phyloP scores from a whole-genome alignment of 2,329 filamentous ascomycete species.

The Thelonectria olida region DNA sequence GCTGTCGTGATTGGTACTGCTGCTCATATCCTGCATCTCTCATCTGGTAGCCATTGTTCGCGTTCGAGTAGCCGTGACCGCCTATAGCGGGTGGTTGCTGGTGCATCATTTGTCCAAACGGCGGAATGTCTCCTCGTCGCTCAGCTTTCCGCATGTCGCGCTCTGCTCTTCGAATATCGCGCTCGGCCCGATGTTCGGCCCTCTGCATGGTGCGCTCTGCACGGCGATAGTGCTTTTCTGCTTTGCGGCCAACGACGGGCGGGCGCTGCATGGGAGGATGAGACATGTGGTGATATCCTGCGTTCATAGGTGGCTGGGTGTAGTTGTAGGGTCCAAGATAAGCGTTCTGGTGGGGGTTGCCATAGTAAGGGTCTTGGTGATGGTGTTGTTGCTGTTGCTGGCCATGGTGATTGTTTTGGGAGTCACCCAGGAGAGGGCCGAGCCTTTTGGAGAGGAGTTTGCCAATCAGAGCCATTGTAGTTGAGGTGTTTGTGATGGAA shows the following conservation, averaged over 20 bases:
- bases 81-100: slow-evolving; percentile 9
- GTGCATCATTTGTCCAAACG: slow-evolving; percentile 15
- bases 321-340: background rate
- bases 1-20: background rate
- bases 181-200: slow-evolving; percentile 30
- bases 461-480: slow-evolving; percentile 32
- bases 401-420: background rate
- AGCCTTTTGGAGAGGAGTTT: slow-evolving; percentile 9
- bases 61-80: background rate
- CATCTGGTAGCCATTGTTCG: background rate
- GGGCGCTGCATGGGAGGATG: background rate
- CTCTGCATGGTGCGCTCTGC: slow-evolving; percentile 34
- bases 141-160: slow-evolving; percentile 22
- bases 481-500: background rate
- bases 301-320: slow-evolving; percentile 1
- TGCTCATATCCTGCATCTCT: slow-evolving; percentile 2
- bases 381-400: background rate
- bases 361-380: background rate
- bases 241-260: slow-evolving; percentile 31
- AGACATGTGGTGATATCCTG: background rate
- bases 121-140: slow-evolving; percentile 23
- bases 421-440: slow-evolving; percentile 9
- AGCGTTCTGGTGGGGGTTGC: background rate
- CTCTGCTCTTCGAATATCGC: slow-evolving; percentile 19
- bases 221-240: slow-evolving; percentile 28